Conservation (phyloP, 2,329 filamentous ascomycete species). For the Fusarium torreyae region DNA sequence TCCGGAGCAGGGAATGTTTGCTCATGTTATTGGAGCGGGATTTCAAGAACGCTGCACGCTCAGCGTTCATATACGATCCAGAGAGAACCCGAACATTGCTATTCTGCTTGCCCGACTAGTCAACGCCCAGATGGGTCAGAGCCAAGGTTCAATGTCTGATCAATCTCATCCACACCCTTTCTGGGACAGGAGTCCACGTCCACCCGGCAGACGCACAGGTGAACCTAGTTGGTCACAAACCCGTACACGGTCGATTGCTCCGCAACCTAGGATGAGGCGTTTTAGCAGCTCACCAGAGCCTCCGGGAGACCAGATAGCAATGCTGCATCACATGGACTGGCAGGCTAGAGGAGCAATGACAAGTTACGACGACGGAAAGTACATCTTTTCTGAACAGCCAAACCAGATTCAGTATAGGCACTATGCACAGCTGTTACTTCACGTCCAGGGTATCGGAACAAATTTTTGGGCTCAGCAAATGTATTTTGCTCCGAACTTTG, state of each 20-base stretch:
- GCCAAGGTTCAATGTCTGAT: not conserved
- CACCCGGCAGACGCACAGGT: not conserved
- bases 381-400: too few species aligned
- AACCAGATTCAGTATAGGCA: not conserved
- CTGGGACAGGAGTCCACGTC: not conserved
- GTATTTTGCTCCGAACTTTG: not conserved
- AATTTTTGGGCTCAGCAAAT: not conserved
- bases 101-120: not conserved
- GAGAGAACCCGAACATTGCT: not conserved
- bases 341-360: too few species aligned
- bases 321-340: not conserved
- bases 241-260: too few species aligned
- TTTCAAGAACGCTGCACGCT: not conserved
- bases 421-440: not conserved
- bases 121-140: slow-evolving; percentile 6
- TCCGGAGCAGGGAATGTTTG: not conserved
- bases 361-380: too few species aligned
- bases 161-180: not conserved
- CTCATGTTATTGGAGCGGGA: not conserved
- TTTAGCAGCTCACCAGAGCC: not conserved
- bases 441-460: not conserved
- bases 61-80: not conserved
- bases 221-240: too few species aligned
- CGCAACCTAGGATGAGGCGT: too few species aligned
- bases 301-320: not conserved